Evolutionary conservation across 2,329 filamentous ascomycete genomes (phyloP).

Genomic region (Apiospora hydei): DNA sequence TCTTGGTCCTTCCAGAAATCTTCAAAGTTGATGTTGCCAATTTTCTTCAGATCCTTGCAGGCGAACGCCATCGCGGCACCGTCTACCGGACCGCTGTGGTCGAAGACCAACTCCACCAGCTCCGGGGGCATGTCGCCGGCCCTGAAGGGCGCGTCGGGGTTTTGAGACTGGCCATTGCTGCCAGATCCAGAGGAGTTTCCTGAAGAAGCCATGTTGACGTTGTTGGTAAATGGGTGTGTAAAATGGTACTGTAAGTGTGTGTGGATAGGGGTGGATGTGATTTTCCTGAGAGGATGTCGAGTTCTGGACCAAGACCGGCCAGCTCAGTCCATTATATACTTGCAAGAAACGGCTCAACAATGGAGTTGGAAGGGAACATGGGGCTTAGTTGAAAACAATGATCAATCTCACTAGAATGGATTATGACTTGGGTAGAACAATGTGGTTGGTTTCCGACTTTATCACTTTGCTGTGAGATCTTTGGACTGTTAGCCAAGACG

Average conservation of each 20-base stretch:
- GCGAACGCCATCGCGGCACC: neutral
- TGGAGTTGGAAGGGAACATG: neutral
- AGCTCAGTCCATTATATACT: neutral
- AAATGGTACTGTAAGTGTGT: neutral
- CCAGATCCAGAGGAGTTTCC: neutral
- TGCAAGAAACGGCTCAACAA: neutral
- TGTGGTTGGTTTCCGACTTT: neutral
- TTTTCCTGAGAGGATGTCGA: neutral
- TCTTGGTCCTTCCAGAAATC: neutral
- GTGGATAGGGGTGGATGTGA: neutral
- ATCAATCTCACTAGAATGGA: rapidly evolving
- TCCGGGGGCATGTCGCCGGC: neutral
- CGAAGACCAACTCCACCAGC: neutral
- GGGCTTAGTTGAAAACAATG: neutral
- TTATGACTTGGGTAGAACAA: neutral
- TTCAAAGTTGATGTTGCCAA: neutral
- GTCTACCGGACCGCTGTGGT: neutral
- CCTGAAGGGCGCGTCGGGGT: neutral
- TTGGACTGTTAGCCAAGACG: neutral
- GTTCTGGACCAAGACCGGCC: neutral
- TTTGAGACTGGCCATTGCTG: neutral
- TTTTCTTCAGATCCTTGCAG: neutral
- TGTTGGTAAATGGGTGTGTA: neutral
- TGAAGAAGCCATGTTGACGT: neutral
- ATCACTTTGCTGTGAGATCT: neutral